Evolutionary conservation across 257 asterid species (phyloP), one percentile per base, ranked within the genome.

Genomic region (Nicotiana attenuata): DNA sequence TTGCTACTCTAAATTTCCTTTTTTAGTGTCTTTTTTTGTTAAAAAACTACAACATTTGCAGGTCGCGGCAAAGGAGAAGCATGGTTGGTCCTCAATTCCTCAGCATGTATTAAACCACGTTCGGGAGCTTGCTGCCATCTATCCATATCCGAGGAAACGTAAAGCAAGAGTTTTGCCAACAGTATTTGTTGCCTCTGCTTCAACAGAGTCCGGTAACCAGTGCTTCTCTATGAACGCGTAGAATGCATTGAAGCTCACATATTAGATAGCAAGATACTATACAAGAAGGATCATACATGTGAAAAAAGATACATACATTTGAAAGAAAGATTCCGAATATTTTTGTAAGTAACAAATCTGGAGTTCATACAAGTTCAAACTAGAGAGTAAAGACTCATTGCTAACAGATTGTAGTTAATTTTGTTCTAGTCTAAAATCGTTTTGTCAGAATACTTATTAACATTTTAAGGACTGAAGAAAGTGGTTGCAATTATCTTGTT

Each of bases 141-240:
- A 80, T 65, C 83, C 83, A 80, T 19, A 80, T 47, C 41, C 83
- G 7, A 80, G 65, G 65, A 10, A 14, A 73, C 24, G 3, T 50
- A 24, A 61, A 73, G 16, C 79, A 50, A 64, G 60, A 80, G 20
- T 45, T 15, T 20, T 17, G 11, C 19, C 82, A 64, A 80, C 41
- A 28, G 45, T 33, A 50, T 24, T 31, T 35, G 22, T 47, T 5
- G 61, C 59, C 29, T 7, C 65, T 45, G 26, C 63, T 80, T 78
- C 73, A 7, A 35, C 1, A 55, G 33, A 35, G 20, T 78, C 59
- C 7, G 63, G 24, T 73, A 47, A 53, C 8, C 16, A 7, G 41
- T 66, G 24, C 26, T 47, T 73, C 22, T 50, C 63, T 24, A 15
- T 50, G 24, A 73, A 7, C 1, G 63, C 14, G 38, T 10, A 13